Evolutionary conservation across 208 protist species (phyloP).

Genomic region (Trypanosoma melophagium): DNA sequence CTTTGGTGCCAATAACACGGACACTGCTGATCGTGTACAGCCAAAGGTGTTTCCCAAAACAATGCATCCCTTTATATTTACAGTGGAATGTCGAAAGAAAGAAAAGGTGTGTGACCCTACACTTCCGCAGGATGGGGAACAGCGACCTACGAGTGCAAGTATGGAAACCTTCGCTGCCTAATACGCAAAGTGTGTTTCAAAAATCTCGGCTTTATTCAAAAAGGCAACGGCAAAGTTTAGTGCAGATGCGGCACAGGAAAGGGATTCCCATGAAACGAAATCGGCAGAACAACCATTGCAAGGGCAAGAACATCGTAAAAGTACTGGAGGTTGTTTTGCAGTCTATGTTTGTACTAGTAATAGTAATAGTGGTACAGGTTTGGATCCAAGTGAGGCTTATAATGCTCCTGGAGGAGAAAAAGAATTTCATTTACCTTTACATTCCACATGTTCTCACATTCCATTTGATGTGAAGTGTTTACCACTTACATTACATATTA

Average conservation of each 20-base stretch:
- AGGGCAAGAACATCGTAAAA: constrained; percentile 20
- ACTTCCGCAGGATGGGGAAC: constrained; percentile 31
- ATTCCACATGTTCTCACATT: constrained; percentile 31
- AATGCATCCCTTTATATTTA: constrained; percentile 45
- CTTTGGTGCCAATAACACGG: constrained; percentile 3
- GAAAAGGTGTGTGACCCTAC: constrained; percentile 27
- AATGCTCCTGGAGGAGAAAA: constrained; percentile 50
- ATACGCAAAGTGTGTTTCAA: constrained; percentile 41
- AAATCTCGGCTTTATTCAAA: constrained; percentile 47
- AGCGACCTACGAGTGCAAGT: constrained; percentile 53
- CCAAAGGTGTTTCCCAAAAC: constrained; percentile 34
- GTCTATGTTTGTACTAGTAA: background rate
- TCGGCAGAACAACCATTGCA: constrained; percentile 14
- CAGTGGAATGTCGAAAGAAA: constrained; percentile 52
- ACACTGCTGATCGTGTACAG: background rate
- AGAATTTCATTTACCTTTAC: constrained; percentile 44
- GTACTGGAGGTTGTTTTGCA: background rate
- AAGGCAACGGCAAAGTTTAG: constrained; percentile 14
- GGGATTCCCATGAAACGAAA: constrained; percentile 16
- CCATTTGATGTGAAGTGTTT: constrained; percentile 32
- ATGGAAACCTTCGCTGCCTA: constrained; percentile 51
- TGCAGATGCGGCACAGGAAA: constrained; percentile 33
- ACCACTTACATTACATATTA: constrained; percentile 46
- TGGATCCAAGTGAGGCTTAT: constrained; percentile 64
- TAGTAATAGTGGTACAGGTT: constrained; percentile 18